phyloP scores from a whole-genome alignment of 2,329 filamentous ascomycete species.

The Davidsoniella australis region DNA sequence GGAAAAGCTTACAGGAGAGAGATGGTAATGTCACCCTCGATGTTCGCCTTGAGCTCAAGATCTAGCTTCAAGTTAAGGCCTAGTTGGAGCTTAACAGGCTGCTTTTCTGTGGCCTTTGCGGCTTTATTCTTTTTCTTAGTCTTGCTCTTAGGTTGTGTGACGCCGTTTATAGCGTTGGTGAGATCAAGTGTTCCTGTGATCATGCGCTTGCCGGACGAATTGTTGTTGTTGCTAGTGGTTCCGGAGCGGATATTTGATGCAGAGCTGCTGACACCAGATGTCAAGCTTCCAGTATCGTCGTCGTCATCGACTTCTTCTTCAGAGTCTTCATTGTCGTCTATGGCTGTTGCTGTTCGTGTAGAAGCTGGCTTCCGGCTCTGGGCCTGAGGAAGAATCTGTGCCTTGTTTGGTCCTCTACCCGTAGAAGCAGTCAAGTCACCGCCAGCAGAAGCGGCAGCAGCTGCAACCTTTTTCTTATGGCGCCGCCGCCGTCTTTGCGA shows the following conservation, averaged over 20 bases:
- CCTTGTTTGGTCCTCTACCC: no score
- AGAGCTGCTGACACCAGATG: neutral
- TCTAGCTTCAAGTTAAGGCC: slow-evolving; percentile 64
- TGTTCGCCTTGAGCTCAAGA: slow-evolving; percentile 61
- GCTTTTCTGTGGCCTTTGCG: neutral
- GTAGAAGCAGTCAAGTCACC: no score
- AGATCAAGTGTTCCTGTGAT: slow-evolving; percentile 6
- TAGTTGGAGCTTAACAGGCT: slow-evolving; percentile 31
- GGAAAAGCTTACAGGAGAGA: slow-evolving; percentile 37
- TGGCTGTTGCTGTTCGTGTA: neutral
- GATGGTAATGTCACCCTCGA: slow-evolving; percentile 58
- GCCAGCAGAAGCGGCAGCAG: no score
- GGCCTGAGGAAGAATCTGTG: no score
- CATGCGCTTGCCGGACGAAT: neutral
- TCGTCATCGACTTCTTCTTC: neutral
- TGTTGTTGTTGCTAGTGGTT: no score
- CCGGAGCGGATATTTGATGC: neutral
- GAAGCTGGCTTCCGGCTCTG: neutral
- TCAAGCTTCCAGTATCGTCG: slow-evolving; percentile 2
- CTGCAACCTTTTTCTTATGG: neutral
- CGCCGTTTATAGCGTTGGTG: neutral
- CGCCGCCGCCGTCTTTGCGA: slow-evolving; percentile 3
- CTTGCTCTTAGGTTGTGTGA: slow-evolving; percentile 3
- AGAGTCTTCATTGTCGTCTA: neutral
- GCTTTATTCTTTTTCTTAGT: slow-evolving; percentile 4